phyloP scores from a whole-genome alignment of 1,284 basidiomycete genomes.

The Exobasidium cylindrosporum region DNA sequence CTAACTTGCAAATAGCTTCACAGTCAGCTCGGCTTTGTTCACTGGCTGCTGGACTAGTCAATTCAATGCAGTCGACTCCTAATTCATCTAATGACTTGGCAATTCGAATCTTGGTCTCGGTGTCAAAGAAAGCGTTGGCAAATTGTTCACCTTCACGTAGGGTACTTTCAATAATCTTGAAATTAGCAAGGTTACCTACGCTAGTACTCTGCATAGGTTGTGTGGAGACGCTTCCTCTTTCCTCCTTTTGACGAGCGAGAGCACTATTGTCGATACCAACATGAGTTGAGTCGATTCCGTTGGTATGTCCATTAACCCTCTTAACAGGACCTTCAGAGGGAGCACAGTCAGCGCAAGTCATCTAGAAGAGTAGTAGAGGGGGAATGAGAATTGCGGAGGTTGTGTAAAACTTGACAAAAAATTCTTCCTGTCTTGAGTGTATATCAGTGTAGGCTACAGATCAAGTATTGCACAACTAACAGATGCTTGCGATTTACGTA shows the following conservation, averaged over 20 bases:
- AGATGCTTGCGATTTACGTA: too few relatives aligned
- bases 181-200: slow-evolving; percentile 55
- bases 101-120: slow-evolving; percentile 99
- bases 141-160: slow-evolving; percentile 85
- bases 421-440: too few relatives aligned
- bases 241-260: slow-evolving; percentile 12
- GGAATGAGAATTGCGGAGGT: too few relatives aligned
- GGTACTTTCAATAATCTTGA: slow-evolving; percentile 76
- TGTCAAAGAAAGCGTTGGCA: slow-evolving; percentile 98
- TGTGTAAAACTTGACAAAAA: too few relatives aligned
- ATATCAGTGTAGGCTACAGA: too few relatives aligned
- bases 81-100: slow-evolving; percentile 67
- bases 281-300: slow-evolving; percentile 35
- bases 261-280: slow-evolving; percentile 41
- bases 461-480: too few relatives aligned
- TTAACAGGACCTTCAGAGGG: slow-evolving; percentile 25
- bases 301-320: slow-evolving; percentile 38
- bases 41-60: slow-evolving; percentile 96
- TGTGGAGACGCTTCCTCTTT: slow-evolving; percentile 3
- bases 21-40: slow-evolving; percentile 93
- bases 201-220: slow-evolving; percentile 12
- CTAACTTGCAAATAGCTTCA: slow-evolving; percentile 98
- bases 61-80: slow-evolving; percentile 98
- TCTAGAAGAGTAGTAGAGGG: not conserved
- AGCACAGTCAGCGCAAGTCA: slow-evolving; percentile 16